Evolutionary conservation across 371 early-diverging fungal species (phyloP).

Genomic region (Chytridiales sp.): DNA sequence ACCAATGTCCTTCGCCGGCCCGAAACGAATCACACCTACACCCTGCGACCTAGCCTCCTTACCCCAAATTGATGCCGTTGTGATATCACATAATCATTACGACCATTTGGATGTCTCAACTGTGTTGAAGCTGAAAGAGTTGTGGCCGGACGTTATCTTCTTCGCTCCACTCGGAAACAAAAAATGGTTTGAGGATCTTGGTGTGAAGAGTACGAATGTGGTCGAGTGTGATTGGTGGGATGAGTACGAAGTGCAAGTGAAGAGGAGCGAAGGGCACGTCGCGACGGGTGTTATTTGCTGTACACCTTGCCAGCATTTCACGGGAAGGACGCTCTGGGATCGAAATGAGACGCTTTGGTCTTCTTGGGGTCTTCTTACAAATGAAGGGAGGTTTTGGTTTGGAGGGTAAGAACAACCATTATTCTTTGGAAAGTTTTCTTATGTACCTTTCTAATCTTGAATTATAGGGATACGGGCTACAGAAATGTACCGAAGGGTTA

Average conservation of each 20-base stretch:
- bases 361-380: slow-evolving; percentile 54
- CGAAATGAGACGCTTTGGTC: slow-evolving; percentile 74
- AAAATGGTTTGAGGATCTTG: slow-evolving; percentile 65
- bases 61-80: slow-evolving; percentile 65
- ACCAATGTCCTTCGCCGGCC: slow-evolving; percentile 61
- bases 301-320: slow-evolving; percentile 78
- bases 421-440: not conserved
- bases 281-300: slow-evolving; percentile 51
- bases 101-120: slow-evolving; percentile 73
- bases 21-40: slow-evolving; percentile 62
- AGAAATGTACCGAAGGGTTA: slow-evolving; percentile 52
- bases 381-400: slow-evolving; percentile 60
- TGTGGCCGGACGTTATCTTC: slow-evolving; percentile 40
- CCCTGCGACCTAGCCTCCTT: slow-evolving; percentile 68
- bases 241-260: slow-evolving; percentile 43
- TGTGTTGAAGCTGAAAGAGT: slow-evolving; percentile 49
- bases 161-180: slow-evolving; percentile 77
- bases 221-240: slow-evolving; percentile 82
- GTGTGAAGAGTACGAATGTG: slow-evolving; percentile 57
- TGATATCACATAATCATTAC: slow-evolving; percentile 77
- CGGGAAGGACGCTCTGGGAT: slow-evolving; percentile 59
- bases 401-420: slow-evolving; percentile 56
- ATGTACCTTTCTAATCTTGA: slow-evolving; percentile 8
- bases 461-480: slow-evolving; percentile 71
- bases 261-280: slow-evolving; percentile 13